phyloP scores from a whole-genome alignment of 805 yeast genomes.

The Yarrowia alimentaria region DNA sequence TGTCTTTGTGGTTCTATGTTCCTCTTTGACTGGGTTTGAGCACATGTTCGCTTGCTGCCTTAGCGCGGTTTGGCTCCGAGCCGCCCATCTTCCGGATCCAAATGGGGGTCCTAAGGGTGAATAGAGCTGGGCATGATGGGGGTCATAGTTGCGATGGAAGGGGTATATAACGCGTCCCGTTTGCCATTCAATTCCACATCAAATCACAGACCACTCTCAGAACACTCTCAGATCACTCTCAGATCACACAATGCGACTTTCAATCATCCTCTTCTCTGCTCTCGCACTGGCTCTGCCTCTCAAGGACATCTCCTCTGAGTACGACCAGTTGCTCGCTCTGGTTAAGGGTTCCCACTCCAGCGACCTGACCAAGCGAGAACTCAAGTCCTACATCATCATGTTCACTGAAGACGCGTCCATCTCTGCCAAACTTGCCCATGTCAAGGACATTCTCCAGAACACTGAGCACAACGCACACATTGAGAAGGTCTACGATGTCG shows the following conservation, averaged over 20 bases:
- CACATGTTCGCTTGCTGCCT: too few relatives aligned
- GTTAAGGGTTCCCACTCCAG: background rate
- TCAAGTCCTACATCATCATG: constrained; percentile 13
- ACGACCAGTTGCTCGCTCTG: constrained; percentile 13
- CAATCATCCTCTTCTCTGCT: constrained; percentile 29
- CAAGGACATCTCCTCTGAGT: constrained; percentile 4
- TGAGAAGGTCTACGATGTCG: constrained; percentile 1
- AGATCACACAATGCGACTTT: constrained; percentile 30
- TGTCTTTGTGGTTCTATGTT: too few relatives aligned
- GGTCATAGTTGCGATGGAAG: too few relatives aligned
- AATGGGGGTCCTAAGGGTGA: too few relatives aligned
- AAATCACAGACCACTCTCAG: background rate
- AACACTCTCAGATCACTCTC: too few relatives aligned
- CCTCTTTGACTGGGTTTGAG: too few relatives aligned
- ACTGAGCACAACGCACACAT: background rate
- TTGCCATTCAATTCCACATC: too few relatives aligned
- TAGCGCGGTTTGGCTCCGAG: too few relatives aligned
- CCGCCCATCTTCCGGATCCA: too few relatives aligned
- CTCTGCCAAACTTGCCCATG: constrained; percentile 8
- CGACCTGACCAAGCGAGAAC: constrained; percentile 14
- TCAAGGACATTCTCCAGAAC: background rate
- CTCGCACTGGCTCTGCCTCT: constrained; percentile 9
- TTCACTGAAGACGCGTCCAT: constrained; percentile 6
- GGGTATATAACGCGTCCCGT: too few relatives aligned
- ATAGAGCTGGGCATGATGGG: too few relatives aligned